Base-by-base conservation (phyloP, 352 stramenopile species). In the Pythium coloratum region DNA sequence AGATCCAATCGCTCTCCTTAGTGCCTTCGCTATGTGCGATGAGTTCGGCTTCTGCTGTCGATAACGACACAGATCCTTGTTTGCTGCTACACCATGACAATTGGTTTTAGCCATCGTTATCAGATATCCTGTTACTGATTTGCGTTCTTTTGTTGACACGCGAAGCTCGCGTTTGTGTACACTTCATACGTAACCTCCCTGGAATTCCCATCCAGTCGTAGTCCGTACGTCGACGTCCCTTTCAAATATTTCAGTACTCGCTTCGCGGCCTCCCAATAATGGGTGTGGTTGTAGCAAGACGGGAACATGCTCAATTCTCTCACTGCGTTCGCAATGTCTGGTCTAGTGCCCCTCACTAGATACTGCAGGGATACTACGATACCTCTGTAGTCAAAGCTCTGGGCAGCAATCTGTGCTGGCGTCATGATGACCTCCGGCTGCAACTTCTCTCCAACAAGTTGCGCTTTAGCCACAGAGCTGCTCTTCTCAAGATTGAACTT, bases 281-380 rank as follows among this genome's bases (percentile, higher is more conserved):
- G 67, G 1, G 67, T 75, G n/a, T 20, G 30, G n/a, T 77, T 77
- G 60, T 70, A 78, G 46, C 64, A 78, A 1, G 61, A 72, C n/a
- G 72, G 38, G 62, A 73, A 78, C 20, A 56, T 67, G 20, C 68
- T 76, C 3, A 76, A 46, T 36, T 76, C 68, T 51, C 64, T 64
- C 46, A 75, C 67, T 61, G 46, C 68, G 46, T 78, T 76, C 4
- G 68, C 72, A 59, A 73, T 77, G 40, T 76, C 72, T 9, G 68
- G 64, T 38, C 68, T 46, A 32, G 60, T 75, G 16, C 64, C 68
- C 36, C 55, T 58, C 30, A 75, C 62, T n/a, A 76, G 55, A 47
- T 80, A 77, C 44, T 69, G 46, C 8, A 80, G 66, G 26, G 59
- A 76, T 44, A 62, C 66, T 38, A 77, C 62, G 16, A 72, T 42